Base-by-base conservation (phyloP, 2,329 filamentous ascomycete genomes). In the Coleophoma cylindrospora region DNA sequence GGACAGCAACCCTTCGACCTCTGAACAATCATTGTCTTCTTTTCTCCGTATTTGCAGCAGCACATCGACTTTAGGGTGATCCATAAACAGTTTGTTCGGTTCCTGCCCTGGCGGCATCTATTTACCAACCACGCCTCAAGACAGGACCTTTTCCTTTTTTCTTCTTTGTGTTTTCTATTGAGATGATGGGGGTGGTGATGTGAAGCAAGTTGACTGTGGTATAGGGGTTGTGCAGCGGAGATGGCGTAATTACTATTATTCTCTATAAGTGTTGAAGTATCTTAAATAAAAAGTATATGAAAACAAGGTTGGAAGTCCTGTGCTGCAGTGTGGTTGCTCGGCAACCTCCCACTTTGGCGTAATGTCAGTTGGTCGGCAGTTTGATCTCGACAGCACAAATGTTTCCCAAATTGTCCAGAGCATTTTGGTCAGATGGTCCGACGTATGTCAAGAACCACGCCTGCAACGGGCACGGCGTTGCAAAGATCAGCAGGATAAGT, bases 31-130 rank as follows among this genome's bases (percentile, higher is more conserved):
- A 47, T n/a, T 37, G 7, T 7, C 22, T 19, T 14, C 22, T 40
- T 47, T 40, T 47, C n/a, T 10, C 21, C 33, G 38, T n/a, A 15
- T 27, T 27, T 27, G 27, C 27, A 27, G 2, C 27, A 27, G 27
- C 27, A 27, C 27, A 27, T 22, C 21, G 19, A 48, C 46, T 46
- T 46, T n/a, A 19, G 4, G 19, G 36, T 32, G 21, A 33, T 10
- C 46, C 15, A 33, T 36, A 33, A 27, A 48, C 41, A 33, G 12
- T 10, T 44, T 43, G 17, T 41, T 41, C 37, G 15, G 8, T 48
- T 40, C 22, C 33, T 36, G 32, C 46, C 46, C 32, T 32, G 46
- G 34, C 19, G 46, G 46, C 46, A 15, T 48, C 27, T 41, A 41
- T 41, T 41, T 27, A 27, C 27, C 27, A 27, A 27, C 27, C 27